A percentile compares a stretch with the other conserved stretches of the same genome.
These are phyloP conservation scores for Ciborinia camelliae DNA, from an alignment of 2,329 filamentous ascomycete species.

Conservation along the genomic window DNA sequence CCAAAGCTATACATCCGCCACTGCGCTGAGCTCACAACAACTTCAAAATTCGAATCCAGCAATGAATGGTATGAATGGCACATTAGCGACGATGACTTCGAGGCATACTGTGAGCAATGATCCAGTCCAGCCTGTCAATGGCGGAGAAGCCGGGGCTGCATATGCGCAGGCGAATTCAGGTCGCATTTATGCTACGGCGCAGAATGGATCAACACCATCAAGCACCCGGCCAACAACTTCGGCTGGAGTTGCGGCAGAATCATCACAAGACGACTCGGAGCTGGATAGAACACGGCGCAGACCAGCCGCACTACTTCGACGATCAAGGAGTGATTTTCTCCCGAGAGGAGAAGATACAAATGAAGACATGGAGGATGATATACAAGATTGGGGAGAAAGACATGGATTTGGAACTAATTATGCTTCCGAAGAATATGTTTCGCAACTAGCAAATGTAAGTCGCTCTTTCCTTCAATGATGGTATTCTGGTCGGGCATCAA, in stretches of 20 bases:
- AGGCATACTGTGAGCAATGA: constrained; percentile 32
- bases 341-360: constrained; percentile 40
- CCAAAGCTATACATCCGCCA: constrained; percentile 29
- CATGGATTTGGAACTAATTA: constrained; percentile 74
- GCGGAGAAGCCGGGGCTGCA: constrained; percentile 1
- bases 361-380: constrained; percentile 29
- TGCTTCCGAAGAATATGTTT: constrained; percentile 67
- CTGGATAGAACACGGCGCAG: constrained; percentile 27
- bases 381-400: constrained; percentile 43
- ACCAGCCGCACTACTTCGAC: constrained; percentile 31
- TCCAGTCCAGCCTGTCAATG: constrained; percentile 23
- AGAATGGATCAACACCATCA: background rate
- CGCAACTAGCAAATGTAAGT: constrained; percentile 60
- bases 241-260: constrained; percentile 27
- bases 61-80: constrained; percentile 27
- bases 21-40: constrained; percentile 24
- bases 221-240: constrained; percentile 28
- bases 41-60: background rate
- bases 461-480: constrained; percentile 29
- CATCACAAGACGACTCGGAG: constrained; percentile 35
- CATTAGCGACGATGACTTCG: constrained; percentile 23
- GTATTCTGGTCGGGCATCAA: constrained; percentile 4
- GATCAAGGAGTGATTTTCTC: constrained; percentile 53
- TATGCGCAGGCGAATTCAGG: constrained; percentile 10
- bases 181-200: constrained; percentile 7